Conservation (phyloP, 441 rosid genomes). For the Rhodomyrtus psidioides region DNA sequence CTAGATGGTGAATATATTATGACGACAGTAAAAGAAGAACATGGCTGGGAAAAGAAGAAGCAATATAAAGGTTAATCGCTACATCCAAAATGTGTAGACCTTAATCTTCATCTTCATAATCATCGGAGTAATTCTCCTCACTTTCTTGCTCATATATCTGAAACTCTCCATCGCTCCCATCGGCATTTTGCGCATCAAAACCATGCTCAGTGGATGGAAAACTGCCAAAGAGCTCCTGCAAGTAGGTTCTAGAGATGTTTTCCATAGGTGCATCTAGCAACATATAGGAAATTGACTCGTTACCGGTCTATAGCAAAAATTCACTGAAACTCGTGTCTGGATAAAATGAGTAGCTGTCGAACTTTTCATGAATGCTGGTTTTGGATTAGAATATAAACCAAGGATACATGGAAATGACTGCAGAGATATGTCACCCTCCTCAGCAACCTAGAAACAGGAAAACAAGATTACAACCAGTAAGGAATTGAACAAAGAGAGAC, state of each 20-base stretch:
- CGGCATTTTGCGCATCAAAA: conserved; percentile 34
- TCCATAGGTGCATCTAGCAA: conserved; percentile 42
- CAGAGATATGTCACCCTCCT: conserved; percentile 47
- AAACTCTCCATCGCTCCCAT: conserved; percentile 69
- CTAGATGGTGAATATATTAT: neutral
- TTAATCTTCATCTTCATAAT: conserved; percentile 13
- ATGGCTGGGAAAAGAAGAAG: neutral
- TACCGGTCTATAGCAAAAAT: neutral
- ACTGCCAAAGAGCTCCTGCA: conserved; percentile 89
- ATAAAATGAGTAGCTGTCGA: neutral
- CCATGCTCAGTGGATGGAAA: conserved; percentile 51
- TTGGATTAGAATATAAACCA: neutral
- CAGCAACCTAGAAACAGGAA: conserved; percentile 38
- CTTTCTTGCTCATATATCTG: conserved; percentile 82
- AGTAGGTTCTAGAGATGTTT: conserved; percentile 66
- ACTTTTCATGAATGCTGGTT: neutral
- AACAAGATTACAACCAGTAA: neutral
- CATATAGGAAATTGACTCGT: conserved; percentile 27
- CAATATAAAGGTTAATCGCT: neutral
- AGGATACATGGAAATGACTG: conserved; percentile 75
- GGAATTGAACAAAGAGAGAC: neutral
- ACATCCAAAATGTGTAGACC: neutral
- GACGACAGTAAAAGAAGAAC: neutral
- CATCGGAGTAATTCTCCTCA: conserved; percentile 39
- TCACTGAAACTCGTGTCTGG: neutral